Evolutionary conservation across 768 basidiomycete species (phyloP).

Genomic region (Tremella yokohamensis): DNA sequence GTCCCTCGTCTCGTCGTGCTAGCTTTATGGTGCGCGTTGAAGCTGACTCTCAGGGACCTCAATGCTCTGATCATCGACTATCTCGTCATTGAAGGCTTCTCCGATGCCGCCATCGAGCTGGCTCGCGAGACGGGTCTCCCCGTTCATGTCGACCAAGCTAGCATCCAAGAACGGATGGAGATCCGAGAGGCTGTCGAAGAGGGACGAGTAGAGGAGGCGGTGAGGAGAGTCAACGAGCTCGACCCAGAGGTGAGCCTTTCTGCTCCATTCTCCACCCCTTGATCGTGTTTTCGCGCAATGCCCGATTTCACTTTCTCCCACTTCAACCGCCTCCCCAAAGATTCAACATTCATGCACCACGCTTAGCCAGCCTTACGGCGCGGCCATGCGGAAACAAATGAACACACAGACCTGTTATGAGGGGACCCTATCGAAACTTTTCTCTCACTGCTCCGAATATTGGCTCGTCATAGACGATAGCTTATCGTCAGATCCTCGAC

Average conservation of each 20-base stretch:
- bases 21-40: constrained; percentile 28
- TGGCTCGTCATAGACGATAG: not conserved
- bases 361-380: constrained; percentile 63
- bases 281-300: not conserved
- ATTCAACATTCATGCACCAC: constrained; percentile 99
- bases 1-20: constrained; percentile 5
- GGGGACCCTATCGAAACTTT: constrained; percentile 35
- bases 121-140: constrained; percentile 75
- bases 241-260: constrained; percentile 80
- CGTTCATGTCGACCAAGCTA: constrained; percentile 77
- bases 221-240: constrained; percentile 89
- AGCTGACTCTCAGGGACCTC: constrained; percentile 65
- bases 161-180: constrained; percentile 88
- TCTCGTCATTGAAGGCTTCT: constrained; percentile 95
- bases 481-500: constrained; percentile 75
- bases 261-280: constrained; percentile 3
- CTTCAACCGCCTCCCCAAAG: constrained; percentile 54
- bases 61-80: constrained; percentile 96
- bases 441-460: constrained; percentile 10
- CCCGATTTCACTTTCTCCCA: not conserved
- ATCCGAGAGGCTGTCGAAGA: constrained; percentile 90
- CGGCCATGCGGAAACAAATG: constrained; percentile 87
- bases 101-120: constrained; percentile 91
- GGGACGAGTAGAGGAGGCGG: constrained; percentile 92
- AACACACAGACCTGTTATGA: constrained; percentile 54